Percentiles rank a stretch among this genome's conserved stretches.
Conservation (phyloP, 352 stramenopile genomes). For the Phytophthora fragariaefolia region DNA sequence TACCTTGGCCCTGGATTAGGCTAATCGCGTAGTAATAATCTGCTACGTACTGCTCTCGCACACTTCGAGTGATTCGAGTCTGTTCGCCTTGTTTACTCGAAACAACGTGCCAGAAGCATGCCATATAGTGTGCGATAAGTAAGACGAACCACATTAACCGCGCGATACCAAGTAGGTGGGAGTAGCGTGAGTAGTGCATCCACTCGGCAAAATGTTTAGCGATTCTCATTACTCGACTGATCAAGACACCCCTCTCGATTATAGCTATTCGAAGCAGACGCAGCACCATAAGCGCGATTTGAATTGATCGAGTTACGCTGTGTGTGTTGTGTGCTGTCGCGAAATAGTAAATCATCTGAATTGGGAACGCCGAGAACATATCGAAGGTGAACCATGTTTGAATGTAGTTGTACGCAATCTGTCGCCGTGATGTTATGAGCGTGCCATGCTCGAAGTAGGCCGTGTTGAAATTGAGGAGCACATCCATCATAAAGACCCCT, state of each 20-base stretch:
- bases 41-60: constrained; percentile 35
- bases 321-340: background rate
- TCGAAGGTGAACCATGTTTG: constrained; percentile 13
- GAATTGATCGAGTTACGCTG: background rate
- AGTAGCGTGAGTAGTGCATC: background rate
- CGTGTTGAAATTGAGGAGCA: constrained; percentile 25
- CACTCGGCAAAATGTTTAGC: background rate
- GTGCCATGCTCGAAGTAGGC: constrained; percentile 7
- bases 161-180: background rate
- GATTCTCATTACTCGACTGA: background rate
- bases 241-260: background rate
- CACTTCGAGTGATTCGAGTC: background rate
- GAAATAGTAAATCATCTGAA: constrained; percentile 2
- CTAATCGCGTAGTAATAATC: constrained; percentile 35
- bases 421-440: constrained; percentile 12
- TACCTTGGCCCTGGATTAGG: constrained; percentile 56
- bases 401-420: constrained; percentile 12
- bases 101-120: constrained; percentile 37
- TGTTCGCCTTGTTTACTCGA: background rate
- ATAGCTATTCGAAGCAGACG: background rate
- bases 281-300: background rate
- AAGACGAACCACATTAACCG: background rate
- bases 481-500: background rate
- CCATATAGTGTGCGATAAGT: background rate
- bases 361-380: background rate